Percentiles rank a stretch among this genome's conserved stretches.
These are phyloP conservation scores for Phytopythium delawarense DNA, from an alignment of 352 stramenopile genomes.

Conservation along the genomic window DNA sequence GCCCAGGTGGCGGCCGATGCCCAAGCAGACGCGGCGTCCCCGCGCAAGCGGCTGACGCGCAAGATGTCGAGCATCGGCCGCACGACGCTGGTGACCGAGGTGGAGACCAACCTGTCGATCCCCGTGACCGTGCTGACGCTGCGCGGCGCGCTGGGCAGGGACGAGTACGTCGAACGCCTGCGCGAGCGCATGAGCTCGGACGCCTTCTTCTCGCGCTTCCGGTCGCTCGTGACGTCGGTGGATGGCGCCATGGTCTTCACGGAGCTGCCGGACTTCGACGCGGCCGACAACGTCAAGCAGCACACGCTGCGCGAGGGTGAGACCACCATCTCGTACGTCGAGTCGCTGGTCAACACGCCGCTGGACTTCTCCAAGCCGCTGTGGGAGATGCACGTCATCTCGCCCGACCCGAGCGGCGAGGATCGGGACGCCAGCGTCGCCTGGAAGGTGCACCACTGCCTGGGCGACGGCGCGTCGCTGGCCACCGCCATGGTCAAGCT, in stretches of 20 bases:
- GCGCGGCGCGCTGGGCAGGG: constrained; percentile 34
- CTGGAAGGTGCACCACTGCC: constrained; percentile 78
- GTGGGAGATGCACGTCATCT: constrained; percentile 71
- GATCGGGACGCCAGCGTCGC: constrained; percentile 38
- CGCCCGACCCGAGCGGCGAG: constrained; percentile 21
- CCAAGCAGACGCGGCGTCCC: not conserved
- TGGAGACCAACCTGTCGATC: constrained; percentile 73
- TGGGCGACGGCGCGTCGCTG: constrained; percentile 69
- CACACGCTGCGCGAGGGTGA: constrained; percentile 50
- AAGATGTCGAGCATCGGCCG: constrained; percentile 72
- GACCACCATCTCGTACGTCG: constrained; percentile 56
- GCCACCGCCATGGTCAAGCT: constrained; percentile 59
- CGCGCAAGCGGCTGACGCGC: constrained; percentile 30
- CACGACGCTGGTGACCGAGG: constrained; percentile 68
- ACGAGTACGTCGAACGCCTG: constrained; percentile 45
- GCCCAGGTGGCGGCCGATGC: constrained; percentile 16
- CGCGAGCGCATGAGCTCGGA: constrained; percentile 47
- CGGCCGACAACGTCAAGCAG: constrained; percentile 41
- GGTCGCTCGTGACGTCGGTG: constrained; percentile 45
- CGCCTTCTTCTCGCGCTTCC: constrained; percentile 67
- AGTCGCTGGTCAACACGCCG: constrained; percentile 67
- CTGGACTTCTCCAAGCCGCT: constrained; percentile 66
- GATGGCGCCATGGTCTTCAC: constrained; percentile 36
- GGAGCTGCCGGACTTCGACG: constrained; percentile 54
- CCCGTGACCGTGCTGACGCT: constrained; percentile 62